phyloP scores from a whole-genome alignment of 2,329 filamentous ascomycete species.

The Neonectria neomacrospora region DNA sequence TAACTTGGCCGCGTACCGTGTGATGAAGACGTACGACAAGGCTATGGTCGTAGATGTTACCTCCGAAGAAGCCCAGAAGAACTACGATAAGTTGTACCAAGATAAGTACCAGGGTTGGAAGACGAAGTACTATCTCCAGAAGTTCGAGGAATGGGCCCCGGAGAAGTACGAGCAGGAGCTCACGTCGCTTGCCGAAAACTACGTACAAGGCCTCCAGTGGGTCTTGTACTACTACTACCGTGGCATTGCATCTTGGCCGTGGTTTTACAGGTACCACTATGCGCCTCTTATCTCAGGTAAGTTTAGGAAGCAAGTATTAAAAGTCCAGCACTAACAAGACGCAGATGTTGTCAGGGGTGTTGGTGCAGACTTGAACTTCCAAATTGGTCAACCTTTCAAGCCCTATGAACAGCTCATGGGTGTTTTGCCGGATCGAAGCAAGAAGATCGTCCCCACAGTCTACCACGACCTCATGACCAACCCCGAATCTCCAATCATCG shows the following conservation, averaged over 20 bases:
- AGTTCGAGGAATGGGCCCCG: constrained; percentile 87
- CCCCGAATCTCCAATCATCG: constrained; percentile 89
- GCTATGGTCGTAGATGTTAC: constrained; percentile 85
- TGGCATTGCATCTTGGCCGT: constrained; percentile 97
- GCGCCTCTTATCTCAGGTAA: constrained; percentile 91
- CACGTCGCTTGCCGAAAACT: constrained; percentile 88
- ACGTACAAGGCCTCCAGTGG: constrained; percentile 97
- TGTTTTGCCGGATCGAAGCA: constrained; percentile 95
- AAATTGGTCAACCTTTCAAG: constrained; percentile 92
- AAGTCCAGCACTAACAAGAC: constrained; percentile 57
- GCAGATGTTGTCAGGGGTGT: constrained; percentile 89
- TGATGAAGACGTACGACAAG: constrained; percentile 91
- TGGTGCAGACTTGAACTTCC: constrained; percentile 88
- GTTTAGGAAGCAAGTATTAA: constrained; percentile 20
- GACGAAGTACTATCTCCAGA: constrained; percentile 89
- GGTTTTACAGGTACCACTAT: constrained; percentile 98
- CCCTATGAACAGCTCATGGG: constrained; percentile 99
- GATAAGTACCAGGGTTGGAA: constrained; percentile 94
- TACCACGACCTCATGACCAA: constrained; percentile 96
- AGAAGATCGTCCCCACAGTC: constrained; percentile 88
- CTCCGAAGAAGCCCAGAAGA: constrained; percentile 79
- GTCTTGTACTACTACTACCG: constrained; percentile 98
- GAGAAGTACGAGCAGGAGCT: constrained; percentile 82
- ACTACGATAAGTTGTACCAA: constrained; percentile 87
- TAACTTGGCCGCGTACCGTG: constrained; percentile 83